Evolutionary conservation across 1,139 yeast genomes (phyloP).

Genomic region (Magnusiomyces paraingens): DNA sequence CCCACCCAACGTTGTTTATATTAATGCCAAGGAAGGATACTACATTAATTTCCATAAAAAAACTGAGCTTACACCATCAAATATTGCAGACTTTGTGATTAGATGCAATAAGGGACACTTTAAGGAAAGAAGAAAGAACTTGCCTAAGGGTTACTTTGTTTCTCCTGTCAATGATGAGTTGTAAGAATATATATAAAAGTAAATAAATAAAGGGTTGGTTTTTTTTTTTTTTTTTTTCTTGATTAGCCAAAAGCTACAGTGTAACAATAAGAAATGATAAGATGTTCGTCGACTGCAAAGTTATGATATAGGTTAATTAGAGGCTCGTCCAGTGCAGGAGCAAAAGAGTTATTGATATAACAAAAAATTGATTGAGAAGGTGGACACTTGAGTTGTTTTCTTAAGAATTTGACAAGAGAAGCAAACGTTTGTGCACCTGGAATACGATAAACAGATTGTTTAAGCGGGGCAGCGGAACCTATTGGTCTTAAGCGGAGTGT

Average conservation of each 20-base stretch:
- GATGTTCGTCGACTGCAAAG: slow-evolving; percentile 11
- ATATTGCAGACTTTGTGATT: neutral
- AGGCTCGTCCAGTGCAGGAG: slow-evolving; percentile 37
- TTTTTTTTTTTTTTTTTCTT: too few species aligned
- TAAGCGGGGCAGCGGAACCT: slow-evolving; percentile 36
- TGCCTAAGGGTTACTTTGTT: neutral
- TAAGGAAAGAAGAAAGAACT: neutral
- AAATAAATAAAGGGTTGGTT: neutral
- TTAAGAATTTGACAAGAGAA: slow-evolving; percentile 33
- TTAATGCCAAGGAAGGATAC: neutral
- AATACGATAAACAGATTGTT: slow-evolving; percentile 33
- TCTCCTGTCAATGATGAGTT: neutral
- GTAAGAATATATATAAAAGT: neutral
- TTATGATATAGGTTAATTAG: slow-evolving; percentile 27
- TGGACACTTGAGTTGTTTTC: slow-evolving; percentile 31
- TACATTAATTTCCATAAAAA: slow-evolving; percentile 1
- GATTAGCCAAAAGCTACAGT: slow-evolving; percentile 16
- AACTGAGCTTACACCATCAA: neutral
- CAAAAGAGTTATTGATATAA: slow-evolving; percentile 36
- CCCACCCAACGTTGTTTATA: slow-evolving; percentile 2
- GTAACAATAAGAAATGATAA: slow-evolving; percentile 15
- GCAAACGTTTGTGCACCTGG: slow-evolving; percentile 33
- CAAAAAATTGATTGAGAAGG: slow-evolving; percentile 33
- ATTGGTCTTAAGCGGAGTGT: slow-evolving; percentile 34
- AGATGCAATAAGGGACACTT: neutral